Conservation (phyloP, 257 asterid genomes). For the Verbena officinalis region DNA sequence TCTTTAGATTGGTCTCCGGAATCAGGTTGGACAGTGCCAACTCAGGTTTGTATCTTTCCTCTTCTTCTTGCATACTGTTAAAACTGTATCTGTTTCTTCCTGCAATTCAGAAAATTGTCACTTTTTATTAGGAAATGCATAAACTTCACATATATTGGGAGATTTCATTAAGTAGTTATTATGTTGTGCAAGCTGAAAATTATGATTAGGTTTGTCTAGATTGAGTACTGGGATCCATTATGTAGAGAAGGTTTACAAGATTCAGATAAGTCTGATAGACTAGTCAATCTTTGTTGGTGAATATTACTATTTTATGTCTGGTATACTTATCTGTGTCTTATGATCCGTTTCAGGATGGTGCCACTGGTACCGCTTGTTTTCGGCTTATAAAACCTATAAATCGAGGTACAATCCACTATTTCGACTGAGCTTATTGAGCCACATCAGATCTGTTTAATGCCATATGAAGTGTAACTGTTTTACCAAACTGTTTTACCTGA, state of each 20-base stretch:
- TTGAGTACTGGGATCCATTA: slow-evolving; percentile 8
- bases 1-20: slow-evolving; percentile 80
- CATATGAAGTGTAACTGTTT: neutral
- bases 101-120: neutral
- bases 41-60: slow-evolving; percentile 46
- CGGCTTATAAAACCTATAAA: slow-evolving; percentile 36
- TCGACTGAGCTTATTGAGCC: neutral
- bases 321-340: slow-evolving; percentile 13
- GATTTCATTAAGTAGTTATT: neutral
- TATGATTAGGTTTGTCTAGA: neutral
- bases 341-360: slow-evolving; percentile 39
- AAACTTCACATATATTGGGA: neutral
- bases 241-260: neutral
- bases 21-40: slow-evolving; percentile 70
- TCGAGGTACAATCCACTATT: slow-evolving; percentile 38
- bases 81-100: neutral
- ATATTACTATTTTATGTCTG: slow-evolving; percentile 4
- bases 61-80: neutral
- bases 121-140: neutral
- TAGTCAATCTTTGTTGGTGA: no score
- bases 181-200: neutral
- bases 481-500: slow-evolving; percentile 6
- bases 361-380: slow-evolving; percentile 30
- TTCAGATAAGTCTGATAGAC: no score
- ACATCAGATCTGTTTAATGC: neutral